Percentiles rank a stretch among this genome's conserved stretches.
These are phyloP conservation scores for Neospora caninum DNA, from an alignment of 169 alveolate genomes.

Conservation along the genomic window DNA sequence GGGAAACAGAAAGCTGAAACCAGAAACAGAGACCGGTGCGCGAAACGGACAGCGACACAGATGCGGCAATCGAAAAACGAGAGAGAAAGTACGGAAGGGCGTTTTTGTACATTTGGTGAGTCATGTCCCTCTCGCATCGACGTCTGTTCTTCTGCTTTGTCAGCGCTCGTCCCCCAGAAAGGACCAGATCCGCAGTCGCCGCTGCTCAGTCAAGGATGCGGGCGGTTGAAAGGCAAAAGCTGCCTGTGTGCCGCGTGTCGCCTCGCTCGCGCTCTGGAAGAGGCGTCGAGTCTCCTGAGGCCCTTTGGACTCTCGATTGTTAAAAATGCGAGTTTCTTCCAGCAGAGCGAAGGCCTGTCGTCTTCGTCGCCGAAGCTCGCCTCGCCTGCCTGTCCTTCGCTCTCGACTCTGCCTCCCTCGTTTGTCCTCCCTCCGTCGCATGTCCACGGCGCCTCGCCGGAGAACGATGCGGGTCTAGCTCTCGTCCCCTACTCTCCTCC, in stretches of 20 bases:
- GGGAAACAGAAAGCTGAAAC: no score
- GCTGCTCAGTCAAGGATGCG: not conserved
- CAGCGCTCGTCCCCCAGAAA: not conserved
- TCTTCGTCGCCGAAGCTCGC: no score
- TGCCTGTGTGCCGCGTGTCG: not conserved
- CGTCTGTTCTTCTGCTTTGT: not conserved
- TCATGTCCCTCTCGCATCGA: no score
- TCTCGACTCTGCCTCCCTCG: not conserved
- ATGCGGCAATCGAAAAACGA: no score
- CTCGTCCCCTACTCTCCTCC: not conserved
- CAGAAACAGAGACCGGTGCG: no score
- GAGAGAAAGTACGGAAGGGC: no score
- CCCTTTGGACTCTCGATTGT: constrained; percentile 44
- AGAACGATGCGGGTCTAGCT: not conserved
- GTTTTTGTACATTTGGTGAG: no score
- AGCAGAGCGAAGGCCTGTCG: not conserved
- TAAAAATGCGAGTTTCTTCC: not conserved
- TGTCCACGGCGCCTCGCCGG: not conserved
- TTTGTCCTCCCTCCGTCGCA: not conserved
- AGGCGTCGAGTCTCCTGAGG: constrained; percentile 28
- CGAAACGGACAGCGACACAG: no score
- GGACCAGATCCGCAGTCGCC: not conserved
- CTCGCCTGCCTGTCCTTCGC: not conserved
- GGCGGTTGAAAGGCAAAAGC: no score
- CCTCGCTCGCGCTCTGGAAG: constrained; percentile 31